phyloP scores from a whole-genome alignment of 495 filamentous ascomycete genomes.

The Penicillium tannophilum region DNA sequence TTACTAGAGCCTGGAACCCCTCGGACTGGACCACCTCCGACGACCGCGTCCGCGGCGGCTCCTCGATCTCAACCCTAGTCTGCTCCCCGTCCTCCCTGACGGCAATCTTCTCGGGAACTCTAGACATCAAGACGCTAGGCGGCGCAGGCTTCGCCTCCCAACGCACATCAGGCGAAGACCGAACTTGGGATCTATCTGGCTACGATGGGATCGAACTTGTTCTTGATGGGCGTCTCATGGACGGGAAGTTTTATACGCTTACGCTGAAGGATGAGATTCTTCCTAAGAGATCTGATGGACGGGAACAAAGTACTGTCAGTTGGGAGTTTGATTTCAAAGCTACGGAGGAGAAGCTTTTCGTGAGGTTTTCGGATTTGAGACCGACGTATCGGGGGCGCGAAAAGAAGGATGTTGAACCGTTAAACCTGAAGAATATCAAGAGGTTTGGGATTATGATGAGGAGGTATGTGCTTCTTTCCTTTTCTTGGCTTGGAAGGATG shows the following conservation, averaged over 20 bases:
- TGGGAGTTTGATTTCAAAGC: constrained; percentile 48
- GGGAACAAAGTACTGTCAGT: constrained; percentile 60
- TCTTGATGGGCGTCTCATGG: constrained; percentile 26
- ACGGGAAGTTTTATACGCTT: constrained; percentile 67
- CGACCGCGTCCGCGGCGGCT: constrained; percentile 74
- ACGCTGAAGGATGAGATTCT: constrained; percentile 69
- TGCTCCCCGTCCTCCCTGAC: constrained; percentile 23
- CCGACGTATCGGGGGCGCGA: constrained; percentile 73
- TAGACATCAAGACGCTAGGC: constrained; percentile 74
- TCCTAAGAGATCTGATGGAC: constrained; percentile 56
- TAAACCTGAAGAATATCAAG: constrained; percentile 62
- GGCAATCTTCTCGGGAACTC: constrained; percentile 61
- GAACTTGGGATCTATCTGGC: constrained; percentile 55
- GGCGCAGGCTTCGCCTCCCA: constrained; percentile 84
- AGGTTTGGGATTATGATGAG: constrained; percentile 75
- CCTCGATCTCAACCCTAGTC: constrained; percentile 57
- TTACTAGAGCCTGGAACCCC: constrained; percentile 44
- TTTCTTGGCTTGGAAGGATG: neutral
- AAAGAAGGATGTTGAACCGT: constrained; percentile 51
- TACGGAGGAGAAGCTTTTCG: constrained; percentile 35
- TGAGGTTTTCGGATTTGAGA: constrained; percentile 64
- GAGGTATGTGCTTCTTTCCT: constrained; percentile 54
- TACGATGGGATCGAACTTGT: constrained; percentile 57
- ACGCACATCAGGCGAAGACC: constrained; percentile 56
- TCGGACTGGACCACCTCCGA: constrained; percentile 67